A percentile compares a stretch with the other conserved stretches of the same genome.
These are phyloP conservation scores for Lipomyces spencermartinsiae DNA, from an alignment of 805 yeast genomes.

Conservation along the genomic window DNA sequence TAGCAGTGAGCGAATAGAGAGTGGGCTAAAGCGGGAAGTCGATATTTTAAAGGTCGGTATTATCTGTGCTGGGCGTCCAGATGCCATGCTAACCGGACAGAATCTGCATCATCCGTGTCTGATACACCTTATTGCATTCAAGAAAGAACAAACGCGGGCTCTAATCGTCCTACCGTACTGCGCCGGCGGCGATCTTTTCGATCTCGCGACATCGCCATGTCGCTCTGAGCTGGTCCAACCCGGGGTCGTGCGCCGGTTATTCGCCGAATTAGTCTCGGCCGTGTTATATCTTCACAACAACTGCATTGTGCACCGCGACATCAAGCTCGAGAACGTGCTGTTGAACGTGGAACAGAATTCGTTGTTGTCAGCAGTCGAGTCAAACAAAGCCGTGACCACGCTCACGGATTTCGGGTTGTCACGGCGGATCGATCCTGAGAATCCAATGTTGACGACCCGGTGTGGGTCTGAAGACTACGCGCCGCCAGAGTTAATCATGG, in stretches of 20 bases:
- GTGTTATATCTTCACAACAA: slow-evolving; percentile 72
- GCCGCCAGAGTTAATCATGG: slow-evolving; percentile 91
- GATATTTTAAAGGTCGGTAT: slow-evolving; percentile 56
- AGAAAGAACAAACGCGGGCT: slow-evolving; percentile 47
- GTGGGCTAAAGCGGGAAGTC: slow-evolving; percentile 74
- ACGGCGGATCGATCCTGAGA: slow-evolving; percentile 63
- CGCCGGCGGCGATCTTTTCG: slow-evolving; percentile 84
- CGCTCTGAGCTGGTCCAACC: slow-evolving; percentile 55
- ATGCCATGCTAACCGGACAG: slow-evolving; percentile 8
- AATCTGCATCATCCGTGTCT: slow-evolving; percentile 33
- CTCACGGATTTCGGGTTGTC: slow-evolving; percentile 91
- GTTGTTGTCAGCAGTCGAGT: slow-evolving; percentile 39
- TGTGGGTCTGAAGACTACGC: slow-evolving; percentile 98
- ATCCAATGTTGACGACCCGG: slow-evolving; percentile 76
- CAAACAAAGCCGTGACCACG: slow-evolving; percentile 54
- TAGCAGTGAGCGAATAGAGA: slow-evolving; percentile 60
- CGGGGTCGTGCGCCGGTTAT: slow-evolving; percentile 62
- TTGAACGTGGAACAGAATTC: slow-evolving; percentile 49
- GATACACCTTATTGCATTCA: slow-evolving; percentile 32
- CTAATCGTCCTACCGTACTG: slow-evolving; percentile 75
- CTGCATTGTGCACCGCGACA: slow-evolving; percentile 84
- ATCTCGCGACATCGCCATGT: slow-evolving; percentile 54
- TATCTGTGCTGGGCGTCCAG: neutral
- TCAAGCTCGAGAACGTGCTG: slow-evolving; percentile 75
- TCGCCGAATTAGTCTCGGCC: slow-evolving; percentile 73